phyloP scores from a whole-genome alignment of 495 filamentous ascomycete species.

The Neurospora discreta region DNA sequence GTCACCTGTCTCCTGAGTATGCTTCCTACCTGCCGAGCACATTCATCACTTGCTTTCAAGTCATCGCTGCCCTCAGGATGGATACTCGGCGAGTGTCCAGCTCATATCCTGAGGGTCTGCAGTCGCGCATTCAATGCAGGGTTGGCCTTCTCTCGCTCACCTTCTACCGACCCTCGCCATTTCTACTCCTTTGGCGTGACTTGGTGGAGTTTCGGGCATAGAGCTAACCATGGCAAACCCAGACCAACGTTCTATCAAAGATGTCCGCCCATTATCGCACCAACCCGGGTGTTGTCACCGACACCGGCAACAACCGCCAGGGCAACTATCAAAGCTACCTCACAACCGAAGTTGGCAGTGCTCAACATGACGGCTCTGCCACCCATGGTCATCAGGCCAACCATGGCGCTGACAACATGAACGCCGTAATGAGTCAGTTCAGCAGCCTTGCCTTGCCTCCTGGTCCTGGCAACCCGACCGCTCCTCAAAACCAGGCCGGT shows the following conservation, averaged over 20 bases:
- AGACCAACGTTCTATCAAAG: not conserved
- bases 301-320: slow-evolving; percentile 14
- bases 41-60: not conserved
- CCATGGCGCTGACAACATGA: slow-evolving; percentile 14
- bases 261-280: slow-evolving; percentile 20
- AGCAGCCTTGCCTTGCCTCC: slow-evolving; percentile 24
- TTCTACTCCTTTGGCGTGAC: not conserved
- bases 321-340: slow-evolving; percentile 11
- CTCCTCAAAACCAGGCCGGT: slow-evolving; percentile 16
- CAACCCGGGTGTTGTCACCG: slow-evolving; percentile 11
- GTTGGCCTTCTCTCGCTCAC: not conserved
- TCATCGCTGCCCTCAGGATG: not conserved
- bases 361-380: slow-evolving; percentile 13
- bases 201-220: not conserved
- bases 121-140: not conserved
- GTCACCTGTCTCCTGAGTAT: not conserved
- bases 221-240: not conserved
- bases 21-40: not conserved
- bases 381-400: slow-evolving; percentile 19
- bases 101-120: not conserved
- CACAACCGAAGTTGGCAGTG: slow-evolving; percentile 9
- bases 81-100: not conserved
- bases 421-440: slow-evolving; percentile 30
- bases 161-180: not conserved
- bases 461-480: slow-evolving; percentile 13